phyloP scores from a whole-genome alignment of 495 filamentous ascomycete species.

The Aspergillus nidulans region DNA sequence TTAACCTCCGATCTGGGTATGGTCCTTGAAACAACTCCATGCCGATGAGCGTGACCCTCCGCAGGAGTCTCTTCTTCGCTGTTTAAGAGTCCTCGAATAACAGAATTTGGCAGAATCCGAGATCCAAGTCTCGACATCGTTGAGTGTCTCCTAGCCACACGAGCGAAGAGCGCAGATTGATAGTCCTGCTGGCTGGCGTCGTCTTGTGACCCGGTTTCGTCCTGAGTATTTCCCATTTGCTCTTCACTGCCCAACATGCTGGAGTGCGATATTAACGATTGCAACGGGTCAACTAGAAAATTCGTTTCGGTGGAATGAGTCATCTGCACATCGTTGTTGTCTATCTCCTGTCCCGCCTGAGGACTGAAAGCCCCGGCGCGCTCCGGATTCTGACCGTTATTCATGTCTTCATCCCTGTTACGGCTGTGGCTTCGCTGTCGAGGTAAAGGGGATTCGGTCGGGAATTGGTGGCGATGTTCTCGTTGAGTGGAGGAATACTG shows the following conservation, averaged over 20 bases:
- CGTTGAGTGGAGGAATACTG: conserved; percentile 44
- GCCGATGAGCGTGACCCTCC: conserved; percentile 47
- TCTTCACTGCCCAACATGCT: conserved; percentile 13
- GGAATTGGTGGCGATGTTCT: conserved; percentile 29
- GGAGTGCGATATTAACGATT: conserved; percentile 15
- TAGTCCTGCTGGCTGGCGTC: conserved; percentile 27
- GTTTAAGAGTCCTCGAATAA: conserved; percentile 39
- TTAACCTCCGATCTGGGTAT: conserved; percentile 35
- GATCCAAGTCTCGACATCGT: conserved; percentile 50
- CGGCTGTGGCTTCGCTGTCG: conserved; percentile 22
- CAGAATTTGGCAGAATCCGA: conserved; percentile 46
- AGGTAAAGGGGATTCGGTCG: conserved; percentile 19
- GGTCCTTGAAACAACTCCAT: conserved; percentile 39
- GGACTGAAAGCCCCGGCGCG: conserved; percentile 22
- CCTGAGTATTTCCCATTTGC: conserved; percentile 34
- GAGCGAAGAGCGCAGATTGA: conserved; percentile 34
- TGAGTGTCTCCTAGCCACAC: conserved; percentile 45
- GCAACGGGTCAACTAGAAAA: conserved; percentile 20
- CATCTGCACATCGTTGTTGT: conserved; percentile 16
- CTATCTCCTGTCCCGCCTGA: conserved; percentile 18
- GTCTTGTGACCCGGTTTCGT: conserved; percentile 26
- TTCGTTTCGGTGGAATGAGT: conserved; percentile 10
- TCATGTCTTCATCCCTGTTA: conserved; percentile 41
- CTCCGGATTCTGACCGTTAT: conserved; percentile 29
- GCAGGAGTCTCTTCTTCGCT: conserved; percentile 47